Evolutionary conservation across 805 yeast species (phyloP).

Genomic region (Ogataea paradorogensis): DNA sequence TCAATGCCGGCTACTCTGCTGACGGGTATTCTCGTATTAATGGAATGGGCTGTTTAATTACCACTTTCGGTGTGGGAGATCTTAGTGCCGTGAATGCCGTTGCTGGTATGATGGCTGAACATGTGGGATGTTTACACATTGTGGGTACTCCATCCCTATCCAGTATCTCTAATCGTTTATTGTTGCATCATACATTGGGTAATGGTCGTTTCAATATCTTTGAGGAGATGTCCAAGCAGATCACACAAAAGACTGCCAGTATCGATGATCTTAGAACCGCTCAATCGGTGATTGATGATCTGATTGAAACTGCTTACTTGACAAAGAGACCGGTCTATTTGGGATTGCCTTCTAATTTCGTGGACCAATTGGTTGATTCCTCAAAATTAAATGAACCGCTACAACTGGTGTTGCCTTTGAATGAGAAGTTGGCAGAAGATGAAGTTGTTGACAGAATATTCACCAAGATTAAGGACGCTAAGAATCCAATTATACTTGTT

Average conservation of each 20-base stretch:
- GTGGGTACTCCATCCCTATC: conserved; percentile 83
- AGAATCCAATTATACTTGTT: conserved; percentile 71
- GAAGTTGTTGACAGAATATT: conserved; percentile 58
- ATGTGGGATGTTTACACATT: conserved; percentile 78
- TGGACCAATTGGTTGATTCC: conserved; percentile 60
- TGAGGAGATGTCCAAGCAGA: conserved; percentile 72
- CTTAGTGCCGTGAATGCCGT: conserved; percentile 79
- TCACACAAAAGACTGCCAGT: conserved; percentile 64
- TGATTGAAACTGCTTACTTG: conserved; percentile 67
- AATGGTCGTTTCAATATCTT: conserved; percentile 79
- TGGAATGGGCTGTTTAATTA: conserved; percentile 68
- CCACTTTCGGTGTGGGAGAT: conserved; percentile 93
- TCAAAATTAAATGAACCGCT: conserved; percentile 59
- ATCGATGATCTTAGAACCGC: conserved; percentile 64
- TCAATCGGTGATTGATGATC: conserved; percentile 67
- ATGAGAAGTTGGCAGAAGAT: conserved; percentile 58
- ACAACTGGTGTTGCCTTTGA: conserved; percentile 54
- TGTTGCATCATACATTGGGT: conserved; percentile 82
- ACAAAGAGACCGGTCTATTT: conserved; percentile 79
- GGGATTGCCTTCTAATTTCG: conserved; percentile 80
- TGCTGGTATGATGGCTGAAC: conserved; percentile 88
- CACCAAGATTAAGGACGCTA: conserved; percentile 52
- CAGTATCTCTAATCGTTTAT: conserved; percentile 67
- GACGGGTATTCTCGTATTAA: conserved; percentile 86
- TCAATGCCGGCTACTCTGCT: conserved; percentile 85